Conservation (phyloP, 768 basidiomycete species). For the Auriscalpium orientale region DNA sequence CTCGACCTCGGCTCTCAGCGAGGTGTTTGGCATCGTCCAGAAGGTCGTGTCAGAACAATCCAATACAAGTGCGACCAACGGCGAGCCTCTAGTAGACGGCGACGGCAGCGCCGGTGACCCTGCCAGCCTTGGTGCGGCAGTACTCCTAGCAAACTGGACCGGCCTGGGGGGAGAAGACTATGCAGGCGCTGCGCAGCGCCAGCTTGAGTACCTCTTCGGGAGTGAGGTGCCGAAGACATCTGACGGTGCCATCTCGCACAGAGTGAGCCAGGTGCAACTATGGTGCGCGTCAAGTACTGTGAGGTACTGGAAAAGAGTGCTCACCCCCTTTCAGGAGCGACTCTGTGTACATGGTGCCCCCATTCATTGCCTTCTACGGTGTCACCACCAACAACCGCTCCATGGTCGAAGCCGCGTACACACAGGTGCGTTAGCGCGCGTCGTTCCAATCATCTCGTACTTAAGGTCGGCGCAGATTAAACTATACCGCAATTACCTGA, state of each 20-base stretch:
- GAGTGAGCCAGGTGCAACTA: constrained; percentile 58
- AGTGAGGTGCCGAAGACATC: constrained; percentile 46
- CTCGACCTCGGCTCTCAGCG: constrained; percentile 30
- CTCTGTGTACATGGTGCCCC: constrained; percentile 80
- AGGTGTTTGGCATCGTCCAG: constrained; percentile 50
- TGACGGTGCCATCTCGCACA: constrained; percentile 81
- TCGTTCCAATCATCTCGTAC: not conserved
- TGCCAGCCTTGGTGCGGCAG: constrained; percentile 64
- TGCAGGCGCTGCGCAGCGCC: constrained; percentile 53
- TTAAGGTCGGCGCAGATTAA: constrained; percentile 29
- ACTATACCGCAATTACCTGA: constrained; percentile 62
- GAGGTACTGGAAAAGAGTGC: not conserved
- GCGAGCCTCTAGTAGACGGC: constrained; percentile 50
- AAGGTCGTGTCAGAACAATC: constrained; percentile 40
- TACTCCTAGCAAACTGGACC: constrained; percentile 57
- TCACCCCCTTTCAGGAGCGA: constrained; percentile 48
- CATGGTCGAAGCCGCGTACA: constrained; percentile 56
- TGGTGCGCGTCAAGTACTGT: constrained; percentile 40
- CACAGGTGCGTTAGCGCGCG: constrained; percentile 31
- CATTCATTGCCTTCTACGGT: constrained; percentile 83
- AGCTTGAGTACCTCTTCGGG: constrained; percentile 55
- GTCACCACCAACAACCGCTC: constrained; percentile 48
- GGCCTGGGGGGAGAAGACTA: constrained; percentile 45
- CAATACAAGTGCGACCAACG: constrained; percentile 36
- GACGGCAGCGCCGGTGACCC: constrained; percentile 71